phyloP scores from a whole-genome alignment of 352 stramenopile species.

The Phytophthora fragariae region DNA sequence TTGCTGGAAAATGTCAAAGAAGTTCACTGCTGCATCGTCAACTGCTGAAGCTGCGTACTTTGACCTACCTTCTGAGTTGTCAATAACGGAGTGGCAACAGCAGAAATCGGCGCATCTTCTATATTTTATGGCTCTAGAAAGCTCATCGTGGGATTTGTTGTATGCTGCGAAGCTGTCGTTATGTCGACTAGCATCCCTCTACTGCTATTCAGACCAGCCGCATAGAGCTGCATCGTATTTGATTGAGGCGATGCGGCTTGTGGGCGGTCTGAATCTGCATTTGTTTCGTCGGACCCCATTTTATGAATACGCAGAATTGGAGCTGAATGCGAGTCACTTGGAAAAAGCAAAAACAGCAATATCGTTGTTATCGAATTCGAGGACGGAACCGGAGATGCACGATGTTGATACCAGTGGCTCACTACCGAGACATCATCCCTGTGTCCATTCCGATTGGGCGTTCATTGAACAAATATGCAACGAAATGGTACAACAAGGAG shows the following conservation, averaged over 20 bases:
- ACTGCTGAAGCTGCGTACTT: constrained; percentile 34
- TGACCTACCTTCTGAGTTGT: constrained; percentile 53
- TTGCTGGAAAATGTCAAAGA: constrained; percentile 73
- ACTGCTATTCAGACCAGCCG: constrained; percentile 53
- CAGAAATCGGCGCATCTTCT: constrained; percentile 39
- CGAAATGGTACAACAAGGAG: constrained; percentile 53
- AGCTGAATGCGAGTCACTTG: constrained; percentile 55
- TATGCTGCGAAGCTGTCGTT: constrained; percentile 62
- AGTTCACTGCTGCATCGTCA: constrained; percentile 34
- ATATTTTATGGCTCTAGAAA: constrained; percentile 74
- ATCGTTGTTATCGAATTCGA: constrained; percentile 34
- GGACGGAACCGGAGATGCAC: background rate
- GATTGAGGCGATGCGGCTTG: constrained; percentile 73
- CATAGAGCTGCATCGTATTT: constrained; percentile 67
- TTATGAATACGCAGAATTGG: constrained; percentile 70
- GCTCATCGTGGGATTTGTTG: constrained; percentile 77
- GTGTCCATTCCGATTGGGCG: constrained; percentile 33
- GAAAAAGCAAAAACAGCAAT: constrained; percentile 60
- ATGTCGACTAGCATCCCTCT: constrained; percentile 71
- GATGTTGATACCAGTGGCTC: background rate
- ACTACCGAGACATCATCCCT: constrained; percentile 7
- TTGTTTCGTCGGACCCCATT: constrained; percentile 68
- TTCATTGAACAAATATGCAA: constrained; percentile 56
- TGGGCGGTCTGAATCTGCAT: constrained; percentile 60
- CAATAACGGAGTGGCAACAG: constrained; percentile 11